Evolutionary conservation across 2,329 filamentous ascomycete genomes (phyloP).

Genomic region (Colletotrichum camelliae): DNA sequence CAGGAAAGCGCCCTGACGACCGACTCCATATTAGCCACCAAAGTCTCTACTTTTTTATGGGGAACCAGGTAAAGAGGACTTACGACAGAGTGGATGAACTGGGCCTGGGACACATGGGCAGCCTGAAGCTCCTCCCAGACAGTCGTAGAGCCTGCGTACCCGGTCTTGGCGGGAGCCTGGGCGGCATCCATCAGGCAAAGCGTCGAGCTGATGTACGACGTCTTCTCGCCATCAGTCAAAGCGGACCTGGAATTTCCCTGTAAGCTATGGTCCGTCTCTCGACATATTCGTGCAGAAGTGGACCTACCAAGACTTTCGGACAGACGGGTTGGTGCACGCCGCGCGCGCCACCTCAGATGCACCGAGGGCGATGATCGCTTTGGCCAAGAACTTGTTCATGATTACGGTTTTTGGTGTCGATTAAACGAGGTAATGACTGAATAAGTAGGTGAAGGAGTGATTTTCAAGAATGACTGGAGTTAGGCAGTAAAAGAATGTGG

Average conservation of each 20-base stretch:
- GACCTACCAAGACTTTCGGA: neutral
- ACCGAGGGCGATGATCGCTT: neutral
- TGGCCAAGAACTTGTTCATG: neutral
- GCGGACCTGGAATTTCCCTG: neutral
- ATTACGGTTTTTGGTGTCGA: neutral
- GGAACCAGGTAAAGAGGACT: neutral
- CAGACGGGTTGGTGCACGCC: neutral
- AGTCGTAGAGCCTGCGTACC: slow-evolving; percentile 2
- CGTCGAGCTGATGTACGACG: neutral
- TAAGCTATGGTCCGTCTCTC: neutral
- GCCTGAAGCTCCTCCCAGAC: slow-evolving; percentile 18
- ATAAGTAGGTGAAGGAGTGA: neutral
- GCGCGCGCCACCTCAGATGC: neutral
- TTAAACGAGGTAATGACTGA: neutral
- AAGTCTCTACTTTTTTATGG: no score
- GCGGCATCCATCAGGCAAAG: slow-evolving; percentile 16
- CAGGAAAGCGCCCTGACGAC: slow-evolving; percentile 29
- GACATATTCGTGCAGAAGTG: neutral
- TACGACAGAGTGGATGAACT: slow-evolving; percentile 19
- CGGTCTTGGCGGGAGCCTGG: slow-evolving; percentile 1
- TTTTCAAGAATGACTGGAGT: neutral
- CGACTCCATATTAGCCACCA: neutral
- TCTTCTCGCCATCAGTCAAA: neutral
- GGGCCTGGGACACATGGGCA: slow-evolving; percentile 10
- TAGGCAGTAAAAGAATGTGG: neutral